Base-by-base conservation (phyloP, 1,284 basidiomycete genomes). In the Ganoderma sinense region DNA sequence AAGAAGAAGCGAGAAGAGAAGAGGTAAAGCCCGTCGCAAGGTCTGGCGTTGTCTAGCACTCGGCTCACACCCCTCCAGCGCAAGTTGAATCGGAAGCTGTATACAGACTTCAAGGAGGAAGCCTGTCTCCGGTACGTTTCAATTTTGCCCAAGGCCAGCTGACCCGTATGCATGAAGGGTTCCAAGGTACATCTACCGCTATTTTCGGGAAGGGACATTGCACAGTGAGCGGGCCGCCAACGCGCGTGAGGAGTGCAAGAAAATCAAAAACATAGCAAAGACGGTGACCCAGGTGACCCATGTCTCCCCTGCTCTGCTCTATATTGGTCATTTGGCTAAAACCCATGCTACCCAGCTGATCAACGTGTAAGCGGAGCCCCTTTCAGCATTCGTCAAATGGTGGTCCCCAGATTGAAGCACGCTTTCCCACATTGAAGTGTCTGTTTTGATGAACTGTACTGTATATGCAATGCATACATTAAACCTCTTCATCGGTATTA, bases 71-170 rank as follows among this genome's bases (percentile, higher is more conserved):
- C 23, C 29, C 16, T 39, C 20, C 72, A 94, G 91, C 85, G 94
- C 33, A 91, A 87, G 79, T 88, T 89, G 75, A 96, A 95, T 79
- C 86, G 91, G 71, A 93, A 91, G 76, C 80, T 95, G 40, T 94
- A 94, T 74, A 81, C 88, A 8, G 91, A 95, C 62, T 94, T 93
- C 79, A 90, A 87, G 74, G 91, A 93, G 78, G 93, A 94, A 76
- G 79, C 85, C 0, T 94, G 92, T 76, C 80, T 94, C 62, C 84
- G 89, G 91, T 91, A 68, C 63, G 78, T 75, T 31, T 14, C 36
- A 36, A 64, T 41, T 26, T 48, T 26, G 33, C 55, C n/a, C 18
- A 4, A 7, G 18, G 60, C 61, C 41, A 48, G 48, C 53, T 56
- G 33, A 39, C 39, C 43, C 13, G 10, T 5, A 36, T 33, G 53